Percentiles rank a stretch among this genome's conserved stretches.
These are phyloP conservation scores for Schwanniomyces vanrijiae DNA, from an alignment of 805 yeast species.

Conservation along the genomic window DNA sequence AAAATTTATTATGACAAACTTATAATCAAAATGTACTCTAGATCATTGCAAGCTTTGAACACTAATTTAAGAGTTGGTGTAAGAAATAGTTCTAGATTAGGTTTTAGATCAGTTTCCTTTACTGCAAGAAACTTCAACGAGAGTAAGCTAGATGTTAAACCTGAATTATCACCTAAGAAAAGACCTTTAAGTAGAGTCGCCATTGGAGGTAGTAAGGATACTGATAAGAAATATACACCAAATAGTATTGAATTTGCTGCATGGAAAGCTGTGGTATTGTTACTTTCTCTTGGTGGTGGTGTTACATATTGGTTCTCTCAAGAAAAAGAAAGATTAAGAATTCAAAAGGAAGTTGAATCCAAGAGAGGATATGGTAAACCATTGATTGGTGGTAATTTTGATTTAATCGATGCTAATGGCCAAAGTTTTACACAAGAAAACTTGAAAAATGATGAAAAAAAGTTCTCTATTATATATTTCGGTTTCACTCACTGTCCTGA, in stretches of 20 bases:
- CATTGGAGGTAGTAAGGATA: conserved; percentile 55
- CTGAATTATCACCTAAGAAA: conserved; percentile 13
- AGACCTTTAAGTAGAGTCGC: conserved; percentile 82
- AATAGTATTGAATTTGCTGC: conserved; percentile 68
- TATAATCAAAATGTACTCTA: neutral
- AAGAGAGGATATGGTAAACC: conserved; percentile 92
- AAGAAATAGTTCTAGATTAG: neutral
- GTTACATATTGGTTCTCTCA: conserved; percentile 67
- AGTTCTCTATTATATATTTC: conserved; percentile 84
- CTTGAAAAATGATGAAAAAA: conserved; percentile 56
- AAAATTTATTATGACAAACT: neutral
- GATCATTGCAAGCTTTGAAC: neutral
- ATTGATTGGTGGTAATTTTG: conserved; percentile 87
- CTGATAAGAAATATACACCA: conserved; percentile 34
- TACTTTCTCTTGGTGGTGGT: conserved; percentile 69
- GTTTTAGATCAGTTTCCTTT: neutral
- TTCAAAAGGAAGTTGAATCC: conserved; percentile 77
- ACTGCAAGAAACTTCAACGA: conserved; percentile 2
- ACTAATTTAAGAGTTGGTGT: neutral
- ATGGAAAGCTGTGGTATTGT: conserved; percentile 77
- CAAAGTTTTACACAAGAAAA: conserved; percentile 74
- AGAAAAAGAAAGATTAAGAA: conserved; percentile 74
- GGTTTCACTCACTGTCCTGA: conserved; percentile 99
- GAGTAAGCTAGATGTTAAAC: neutral
- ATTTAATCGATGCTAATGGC: conserved; percentile 69